phyloP scores from a whole-genome alignment of 2,329 filamentous ascomycete genomes.

The Arthrobotrys conoides region DNA sequence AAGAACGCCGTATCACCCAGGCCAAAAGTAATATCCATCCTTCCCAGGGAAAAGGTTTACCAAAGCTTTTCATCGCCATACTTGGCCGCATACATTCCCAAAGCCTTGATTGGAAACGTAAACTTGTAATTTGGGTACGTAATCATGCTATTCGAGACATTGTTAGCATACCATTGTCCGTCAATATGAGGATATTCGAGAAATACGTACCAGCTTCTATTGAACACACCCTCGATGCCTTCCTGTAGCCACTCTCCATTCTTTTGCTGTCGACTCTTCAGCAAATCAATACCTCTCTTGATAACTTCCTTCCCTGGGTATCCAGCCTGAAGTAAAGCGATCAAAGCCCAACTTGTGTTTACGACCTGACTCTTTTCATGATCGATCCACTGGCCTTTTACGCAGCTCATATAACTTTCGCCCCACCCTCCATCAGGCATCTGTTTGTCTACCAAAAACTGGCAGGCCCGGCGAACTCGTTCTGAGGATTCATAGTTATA shows the following conservation, averaged over 20 bases:
- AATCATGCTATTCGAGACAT: conserved; percentile 78
- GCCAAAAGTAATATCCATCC: neutral
- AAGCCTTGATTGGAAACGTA: conserved; percentile 90
- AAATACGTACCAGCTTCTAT: conserved; percentile 84
- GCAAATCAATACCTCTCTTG: conserved; percentile 79
- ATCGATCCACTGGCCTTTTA: conserved; percentile 63
- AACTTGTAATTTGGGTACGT: conserved; percentile 99
- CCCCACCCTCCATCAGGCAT: conserved; percentile 94
- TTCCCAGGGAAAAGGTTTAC: conserved; percentile 9
- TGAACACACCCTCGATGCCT: conserved; percentile 97
- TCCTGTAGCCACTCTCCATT: conserved; percentile 98
- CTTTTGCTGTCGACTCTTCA: conserved; percentile 85
- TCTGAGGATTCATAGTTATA: conserved; percentile 84
- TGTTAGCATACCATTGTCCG: neutral
- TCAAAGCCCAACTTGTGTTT: conserved; percentile 91
- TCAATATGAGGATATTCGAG: neutral
- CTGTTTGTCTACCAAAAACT: conserved; percentile 88
- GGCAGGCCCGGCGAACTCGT: conserved; percentile 80
- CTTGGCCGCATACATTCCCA: conserved; percentile 86
- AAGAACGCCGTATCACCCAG: neutral
- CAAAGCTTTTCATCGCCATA: conserved; percentile 73
- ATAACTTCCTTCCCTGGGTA: conserved; percentile 83
- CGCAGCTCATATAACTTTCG: conserved; percentile 83
- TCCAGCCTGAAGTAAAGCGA: conserved; percentile 84
- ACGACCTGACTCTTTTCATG: conserved; percentile 77